These are phyloP conservation scores for Keqinozyma sinolaborantium DNA, from an alignment of 1,139 yeast genomes.

Conservation along the genomic window DNA sequence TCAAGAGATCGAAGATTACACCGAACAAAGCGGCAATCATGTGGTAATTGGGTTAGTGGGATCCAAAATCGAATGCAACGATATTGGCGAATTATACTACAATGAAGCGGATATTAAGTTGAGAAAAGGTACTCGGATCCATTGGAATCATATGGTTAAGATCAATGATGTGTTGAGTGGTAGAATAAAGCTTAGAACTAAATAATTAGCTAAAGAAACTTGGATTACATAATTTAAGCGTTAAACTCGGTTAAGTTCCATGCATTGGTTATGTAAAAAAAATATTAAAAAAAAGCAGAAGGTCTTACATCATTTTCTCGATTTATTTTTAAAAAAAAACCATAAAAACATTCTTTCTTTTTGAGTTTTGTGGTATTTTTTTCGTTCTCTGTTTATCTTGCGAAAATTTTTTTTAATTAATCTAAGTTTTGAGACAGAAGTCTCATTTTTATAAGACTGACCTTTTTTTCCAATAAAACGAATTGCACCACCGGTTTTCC, in stretches of 20 bases:
- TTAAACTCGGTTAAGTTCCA: too few relatives aligned
- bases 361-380: too few relatives aligned
- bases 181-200: slow-evolving; percentile 27
- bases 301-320: too few relatives aligned
- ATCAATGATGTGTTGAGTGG: slow-evolving; percentile 72
- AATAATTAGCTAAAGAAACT: too few relatives aligned
- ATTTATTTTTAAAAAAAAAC: too few relatives aligned
- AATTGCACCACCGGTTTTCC: too few relatives aligned
- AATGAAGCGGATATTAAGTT: slow-evolving; percentile 55
- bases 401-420: neutral
- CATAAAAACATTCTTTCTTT: too few relatives aligned
- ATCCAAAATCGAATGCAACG: slow-evolving; percentile 53
- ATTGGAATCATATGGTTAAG: slow-evolving; percentile 61
- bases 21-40: slow-evolving; percentile 25
- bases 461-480: neutral
- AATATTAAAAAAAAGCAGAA: too few relatives aligned
- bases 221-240: too few relatives aligned
- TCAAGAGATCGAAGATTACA: slow-evolving; percentile 12
- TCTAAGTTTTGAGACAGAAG: neutral
- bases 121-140: slow-evolving; percentile 66
- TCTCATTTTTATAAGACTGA: neutral
- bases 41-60: slow-evolving; percentile 73
- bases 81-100: slow-evolving; percentile 51
- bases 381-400: too few relatives aligned
- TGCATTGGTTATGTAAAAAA: too few relatives aligned